Percentiles rank a stretch among this genome's conserved stretches.
phyloP scores from a whole-genome alignment of 1,139 yeast genomes.

The Scheffersomyces quercinus region DNA sequence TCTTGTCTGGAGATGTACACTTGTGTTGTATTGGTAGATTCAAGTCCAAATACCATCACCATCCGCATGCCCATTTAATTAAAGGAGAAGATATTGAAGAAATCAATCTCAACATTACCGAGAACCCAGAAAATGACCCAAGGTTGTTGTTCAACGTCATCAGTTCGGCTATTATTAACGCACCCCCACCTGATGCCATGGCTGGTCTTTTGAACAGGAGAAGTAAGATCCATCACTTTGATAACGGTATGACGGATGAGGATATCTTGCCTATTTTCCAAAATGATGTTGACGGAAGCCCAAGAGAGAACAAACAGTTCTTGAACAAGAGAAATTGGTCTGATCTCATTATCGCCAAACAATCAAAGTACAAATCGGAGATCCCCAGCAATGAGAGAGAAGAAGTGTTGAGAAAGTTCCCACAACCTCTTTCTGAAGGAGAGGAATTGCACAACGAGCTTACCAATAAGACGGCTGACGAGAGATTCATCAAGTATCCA shows the following conservation, averaged over 20 bases:
- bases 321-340: slow-evolving; percentile 82
- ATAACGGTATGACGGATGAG: slow-evolving; percentile 60
- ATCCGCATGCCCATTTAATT: slow-evolving; percentile 33
- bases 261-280: slow-evolving; percentile 75
- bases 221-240: slow-evolving; percentile 68
- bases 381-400: slow-evolving; percentile 10
- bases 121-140: slow-evolving; percentile 66
- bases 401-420: slow-evolving; percentile 23
- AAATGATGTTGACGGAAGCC: slow-evolving; percentile 58
- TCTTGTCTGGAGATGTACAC: slow-evolving; percentile 92
- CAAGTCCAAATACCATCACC: slow-evolving; percentile 56
- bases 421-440: slow-evolving; percentile 25
- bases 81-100: slow-evolving; percentile 27
- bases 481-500: slow-evolving; percentile 45
- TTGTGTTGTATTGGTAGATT: slow-evolving; percentile 81
- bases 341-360: slow-evolving; percentile 42
- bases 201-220: slow-evolving; percentile 67
- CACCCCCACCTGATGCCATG: slow-evolving; percentile 91
- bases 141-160: slow-evolving; percentile 80
- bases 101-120: slow-evolving; percentile 38
- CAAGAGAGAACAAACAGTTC: slow-evolving; percentile 58
- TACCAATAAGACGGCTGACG: slow-evolving; percentile 2
- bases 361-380: slow-evolving; percentile 28
- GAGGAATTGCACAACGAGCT: slow-evolving; percentile 3
- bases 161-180: slow-evolving; percentile 85